phyloP scores from a whole-genome alignment of 2,329 filamentous ascomycete genomes.

The Incumbomyces delicatus region DNA sequence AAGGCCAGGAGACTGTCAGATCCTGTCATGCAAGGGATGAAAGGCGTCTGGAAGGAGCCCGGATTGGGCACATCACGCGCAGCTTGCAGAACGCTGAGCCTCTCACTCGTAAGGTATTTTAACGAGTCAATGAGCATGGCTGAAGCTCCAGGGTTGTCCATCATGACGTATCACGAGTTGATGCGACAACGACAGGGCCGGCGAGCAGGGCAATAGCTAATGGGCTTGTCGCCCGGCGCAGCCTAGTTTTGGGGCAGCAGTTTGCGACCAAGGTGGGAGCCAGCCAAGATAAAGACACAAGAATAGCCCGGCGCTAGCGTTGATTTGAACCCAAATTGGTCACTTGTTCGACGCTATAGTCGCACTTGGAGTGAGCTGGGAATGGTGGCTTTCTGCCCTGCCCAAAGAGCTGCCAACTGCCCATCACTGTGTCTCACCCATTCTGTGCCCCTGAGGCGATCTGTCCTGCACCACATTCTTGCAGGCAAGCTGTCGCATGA shows the following conservation, averaged over 20 bases:
- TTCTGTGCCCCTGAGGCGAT: neutral
- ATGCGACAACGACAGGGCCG: too few species aligned
- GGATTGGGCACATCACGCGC: neutral
- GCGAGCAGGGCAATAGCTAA: too few species aligned
- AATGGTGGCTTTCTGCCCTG: too few species aligned
- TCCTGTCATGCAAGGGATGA: constrained; percentile 1
- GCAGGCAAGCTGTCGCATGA: neutral
- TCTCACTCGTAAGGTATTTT: neutral
- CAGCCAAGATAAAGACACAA: too few species aligned
- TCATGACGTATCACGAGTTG: constrained; percentile 1
- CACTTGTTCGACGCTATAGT: neutral
- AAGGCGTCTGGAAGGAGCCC: neutral
- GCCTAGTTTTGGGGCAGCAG: constrained; percentile 3
- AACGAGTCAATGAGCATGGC: neutral
- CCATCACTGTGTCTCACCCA: neutral
- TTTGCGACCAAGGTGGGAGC: neutral
- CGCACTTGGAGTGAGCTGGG: neutral
- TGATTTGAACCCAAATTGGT: neutral
- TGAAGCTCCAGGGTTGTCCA: neutral
- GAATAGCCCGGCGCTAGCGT: too few species aligned
- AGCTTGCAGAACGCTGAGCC: neutral
- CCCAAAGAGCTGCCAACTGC: too few species aligned
- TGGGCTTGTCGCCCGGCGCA: constrained; percentile 2
- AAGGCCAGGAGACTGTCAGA: neutral
- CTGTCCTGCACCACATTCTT: constrained; percentile 7